Conservation (phyloP, 208 protist species). For the Acanthamoeba culbertsoni region DNA sequence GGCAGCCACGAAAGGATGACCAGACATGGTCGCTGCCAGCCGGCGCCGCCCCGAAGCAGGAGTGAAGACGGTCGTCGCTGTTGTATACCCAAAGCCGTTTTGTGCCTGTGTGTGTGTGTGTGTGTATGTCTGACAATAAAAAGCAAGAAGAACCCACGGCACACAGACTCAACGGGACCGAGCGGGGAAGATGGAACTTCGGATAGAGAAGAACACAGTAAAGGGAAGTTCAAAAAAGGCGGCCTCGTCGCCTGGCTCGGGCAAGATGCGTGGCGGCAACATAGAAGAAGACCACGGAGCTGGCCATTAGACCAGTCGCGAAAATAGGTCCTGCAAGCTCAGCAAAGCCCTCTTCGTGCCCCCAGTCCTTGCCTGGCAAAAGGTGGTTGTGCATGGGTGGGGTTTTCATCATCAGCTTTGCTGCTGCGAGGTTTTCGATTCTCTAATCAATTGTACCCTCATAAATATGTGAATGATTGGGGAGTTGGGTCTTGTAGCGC, state of each 20-base stretch:
- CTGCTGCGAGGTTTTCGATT: background rate
- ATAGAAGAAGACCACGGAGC: background rate
- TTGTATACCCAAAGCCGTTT: too few relatives aligned
- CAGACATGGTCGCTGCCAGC: background rate
- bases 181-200: too few relatives aligned
- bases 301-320: background rate
- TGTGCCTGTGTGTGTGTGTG: too few relatives aligned
- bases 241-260: background rate
- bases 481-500: background rate
- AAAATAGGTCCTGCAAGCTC: background rate
- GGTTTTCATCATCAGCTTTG: background rate
- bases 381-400: background rate
- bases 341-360: background rate
- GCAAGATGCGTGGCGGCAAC: background rate
- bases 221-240: too few relatives aligned
- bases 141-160: too few relatives aligned
- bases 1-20: background rate
- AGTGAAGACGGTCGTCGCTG: too few relatives aligned
- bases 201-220: too few relatives aligned
- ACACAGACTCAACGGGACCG: too few relatives aligned
- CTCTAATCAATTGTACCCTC: background rate
- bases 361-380: background rate
- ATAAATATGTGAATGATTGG: background rate
- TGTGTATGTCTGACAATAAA: too few relatives aligned
- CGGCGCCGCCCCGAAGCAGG: background rate